Conservation (phyloP, 1,139 yeast species). For the Kluyveromyces marxianus region DNA sequence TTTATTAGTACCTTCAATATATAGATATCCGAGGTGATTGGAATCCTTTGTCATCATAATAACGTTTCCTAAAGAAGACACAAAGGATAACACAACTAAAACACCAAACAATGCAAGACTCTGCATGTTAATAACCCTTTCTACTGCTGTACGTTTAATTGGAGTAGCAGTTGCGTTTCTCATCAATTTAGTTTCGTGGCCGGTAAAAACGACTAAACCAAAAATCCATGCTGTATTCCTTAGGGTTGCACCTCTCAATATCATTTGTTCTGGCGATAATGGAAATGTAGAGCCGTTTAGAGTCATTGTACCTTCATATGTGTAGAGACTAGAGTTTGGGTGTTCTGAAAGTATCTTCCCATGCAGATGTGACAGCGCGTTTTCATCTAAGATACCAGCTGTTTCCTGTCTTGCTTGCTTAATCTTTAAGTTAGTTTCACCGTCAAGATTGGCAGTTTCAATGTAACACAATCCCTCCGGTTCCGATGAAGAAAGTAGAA, state of each 20-base stretch:
- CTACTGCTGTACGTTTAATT: constrained; percentile 93
- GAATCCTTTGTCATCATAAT: constrained; percentile 55
- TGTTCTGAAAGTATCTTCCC: constrained; percentile 74
- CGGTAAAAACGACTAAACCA: constrained; percentile 90
- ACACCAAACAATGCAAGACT: constrained; percentile 81
- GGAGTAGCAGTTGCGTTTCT: constrained; percentile 98
- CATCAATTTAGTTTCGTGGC: constrained; percentile 97
- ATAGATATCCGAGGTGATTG: constrained; percentile 51
- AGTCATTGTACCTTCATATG: constrained; percentile 85
- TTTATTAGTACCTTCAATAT: constrained; percentile 61
- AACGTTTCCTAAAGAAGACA: constrained; percentile 85
- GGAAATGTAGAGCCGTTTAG: constrained; percentile 56
- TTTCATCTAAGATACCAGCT: constrained; percentile 60
- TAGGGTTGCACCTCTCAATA: constrained; percentile 90
- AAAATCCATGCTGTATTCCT: constrained; percentile 94
- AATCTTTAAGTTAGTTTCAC: constrained; percentile 93
- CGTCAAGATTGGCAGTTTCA: constrained; percentile 96
- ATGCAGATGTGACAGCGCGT: constrained; percentile 44
- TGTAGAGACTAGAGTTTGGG: constrained; percentile 90
- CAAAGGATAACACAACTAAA: constrained; percentile 62
- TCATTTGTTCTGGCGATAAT: constrained; percentile 80
- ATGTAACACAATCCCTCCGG: constrained; percentile 97
- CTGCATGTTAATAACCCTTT: constrained; percentile 87
- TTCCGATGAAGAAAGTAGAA: constrained; percentile 82
- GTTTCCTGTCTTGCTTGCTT: constrained; percentile 85